These are phyloP conservation scores for Senna tora DNA, from an alignment of 306 rosid genomes.

Conservation along the genomic window DNA sequence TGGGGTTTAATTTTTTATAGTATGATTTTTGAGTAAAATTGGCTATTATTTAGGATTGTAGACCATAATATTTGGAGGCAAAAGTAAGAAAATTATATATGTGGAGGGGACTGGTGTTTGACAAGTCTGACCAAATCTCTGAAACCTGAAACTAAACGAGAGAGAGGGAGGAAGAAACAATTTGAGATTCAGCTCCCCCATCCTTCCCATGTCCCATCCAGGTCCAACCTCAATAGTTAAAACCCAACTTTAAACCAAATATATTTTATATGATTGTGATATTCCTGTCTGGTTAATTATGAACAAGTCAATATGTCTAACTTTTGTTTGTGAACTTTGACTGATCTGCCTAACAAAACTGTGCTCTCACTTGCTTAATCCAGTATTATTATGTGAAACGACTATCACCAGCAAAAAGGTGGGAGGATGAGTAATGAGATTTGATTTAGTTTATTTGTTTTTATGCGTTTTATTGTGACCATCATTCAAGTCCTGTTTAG, in stretches of 20 bases:
- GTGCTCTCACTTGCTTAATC: neutral
- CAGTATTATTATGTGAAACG: neutral
- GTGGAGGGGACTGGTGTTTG: conserved; percentile 29
- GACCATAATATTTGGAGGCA: neutral
- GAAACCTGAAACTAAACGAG: too few relatives aligned
- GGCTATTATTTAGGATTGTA: too few relatives aligned
- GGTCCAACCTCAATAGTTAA: neutral
- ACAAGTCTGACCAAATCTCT: neutral
- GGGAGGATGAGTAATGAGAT: conserved; percentile 11
- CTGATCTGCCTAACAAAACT: conserved; percentile 12
- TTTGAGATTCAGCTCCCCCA: conserved; percentile 40
- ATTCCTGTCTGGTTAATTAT: neutral
- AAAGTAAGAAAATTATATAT: conserved; percentile 5
- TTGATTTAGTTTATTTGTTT: conserved; percentile 16
- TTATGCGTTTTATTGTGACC: conserved; percentile 32
- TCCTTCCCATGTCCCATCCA: conserved; percentile 31
- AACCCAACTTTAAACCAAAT: neutral
- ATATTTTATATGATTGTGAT: neutral
- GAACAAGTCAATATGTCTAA: neutral
- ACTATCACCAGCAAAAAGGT: neutral
- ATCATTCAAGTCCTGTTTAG: neutral
- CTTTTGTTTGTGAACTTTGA: conserved; percentile 2
- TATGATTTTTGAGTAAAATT: too few relatives aligned
- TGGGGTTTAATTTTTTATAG: too few relatives aligned
- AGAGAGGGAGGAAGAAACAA: too few relatives aligned